phyloP scores from a whole-genome alignment of 805 yeast genomes.

The Maudiozyma turicensis region DNA sequence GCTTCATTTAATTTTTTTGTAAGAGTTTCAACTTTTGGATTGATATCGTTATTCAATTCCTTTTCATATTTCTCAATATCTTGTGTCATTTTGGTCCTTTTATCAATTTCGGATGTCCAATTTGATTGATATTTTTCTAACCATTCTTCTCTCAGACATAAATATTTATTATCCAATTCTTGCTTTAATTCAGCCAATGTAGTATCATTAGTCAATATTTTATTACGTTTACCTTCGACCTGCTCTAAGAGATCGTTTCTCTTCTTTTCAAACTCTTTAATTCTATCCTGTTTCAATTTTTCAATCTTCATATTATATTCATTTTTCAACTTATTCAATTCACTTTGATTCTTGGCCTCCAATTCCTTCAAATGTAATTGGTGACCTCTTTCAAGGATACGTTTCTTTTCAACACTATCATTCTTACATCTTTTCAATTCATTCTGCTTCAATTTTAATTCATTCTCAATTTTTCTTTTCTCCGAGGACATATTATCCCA shows the following conservation, averaged over 20 bases:
- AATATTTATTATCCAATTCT: slow-evolving; percentile 14
- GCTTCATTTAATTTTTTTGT: slow-evolving; percentile 7
- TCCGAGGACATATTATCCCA: slow-evolving; percentile 24
- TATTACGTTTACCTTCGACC: slow-evolving; percentile 25
- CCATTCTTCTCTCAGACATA: slow-evolving; percentile 18
- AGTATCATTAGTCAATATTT: slow-evolving; percentile 15
- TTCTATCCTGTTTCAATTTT: slow-evolving; percentile 29
- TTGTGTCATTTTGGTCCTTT: slow-evolving; percentile 18
- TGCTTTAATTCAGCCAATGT: slow-evolving; percentile 10
- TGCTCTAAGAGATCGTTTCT: slow-evolving; percentile 22
- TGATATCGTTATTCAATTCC: slow-evolving; percentile 8
- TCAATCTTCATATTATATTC: slow-evolving; percentile 33
- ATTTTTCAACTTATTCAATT: slow-evolving; percentile 28
- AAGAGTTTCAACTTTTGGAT: slow-evolving; percentile 9
- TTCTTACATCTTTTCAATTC: slow-evolving; percentile 26
- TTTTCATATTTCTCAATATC: slow-evolving; percentile 20
- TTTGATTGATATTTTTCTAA: slow-evolving; percentile 16
- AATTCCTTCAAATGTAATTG: slow-evolving; percentile 28
- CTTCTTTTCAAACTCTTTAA: slow-evolving; percentile 24
- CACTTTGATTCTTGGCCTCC: slow-evolving; percentile 31
- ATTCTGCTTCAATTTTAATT: slow-evolving; percentile 24
- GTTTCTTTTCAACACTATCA: slow-evolving; percentile 19
- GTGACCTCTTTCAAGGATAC: slow-evolving; percentile 23
- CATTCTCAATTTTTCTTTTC: slow-evolving; percentile 18
- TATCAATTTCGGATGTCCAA: slow-evolving; percentile 24